phyloP scores from a whole-genome alignment of 2,329 filamentous ascomycete species.

The Aspergillus sp. region DNA sequence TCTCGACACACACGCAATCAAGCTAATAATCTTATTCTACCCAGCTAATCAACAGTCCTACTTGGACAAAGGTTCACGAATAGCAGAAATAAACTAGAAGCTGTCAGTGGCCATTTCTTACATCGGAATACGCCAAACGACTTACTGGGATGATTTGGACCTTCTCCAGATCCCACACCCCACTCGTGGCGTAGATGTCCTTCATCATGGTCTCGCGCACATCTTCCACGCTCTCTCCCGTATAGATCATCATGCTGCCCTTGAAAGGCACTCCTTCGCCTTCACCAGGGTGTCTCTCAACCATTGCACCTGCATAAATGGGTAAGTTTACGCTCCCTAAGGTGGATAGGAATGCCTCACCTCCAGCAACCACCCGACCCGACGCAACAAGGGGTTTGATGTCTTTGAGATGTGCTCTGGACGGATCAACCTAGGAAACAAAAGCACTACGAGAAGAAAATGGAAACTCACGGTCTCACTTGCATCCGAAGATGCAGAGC shows the following conservation, averaged over 20 bases:
- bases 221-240: slow-evolving; percentile 14
- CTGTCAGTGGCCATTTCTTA: not conserved
- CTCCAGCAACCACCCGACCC: slow-evolving; percentile 15
- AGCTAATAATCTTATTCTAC: no score
- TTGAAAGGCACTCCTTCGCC: slow-evolving; percentile 11
- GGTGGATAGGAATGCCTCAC: slow-evolving; percentile 2
- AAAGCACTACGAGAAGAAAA: not conserved
- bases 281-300: slow-evolving; percentile 12
- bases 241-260: slow-evolving; percentile 21
- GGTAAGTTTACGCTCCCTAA: not conserved
- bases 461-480: slow-evolving; percentile 6
- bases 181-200: slow-evolving; percentile 18
- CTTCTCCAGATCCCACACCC: slow-evolving; percentile 21
- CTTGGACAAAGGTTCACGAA: not conserved
- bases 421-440: not conserved
- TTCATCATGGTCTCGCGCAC: slow-evolving; percentile 13
- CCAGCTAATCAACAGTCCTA: no score
- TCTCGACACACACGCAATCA: no score
- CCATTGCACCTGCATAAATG: slow-evolving; percentile 14
- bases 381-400: slow-evolving; percentile 15
- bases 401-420: slow-evolving; percentile 12
- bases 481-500: slow-evolving; percentile 8
- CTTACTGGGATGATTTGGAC: slow-evolving; percentile 15
- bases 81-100: not conserved
- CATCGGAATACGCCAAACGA: not conserved